Base-by-base conservation (phyloP, 306 rosid species). In the Trifolium subterraneum region DNA sequence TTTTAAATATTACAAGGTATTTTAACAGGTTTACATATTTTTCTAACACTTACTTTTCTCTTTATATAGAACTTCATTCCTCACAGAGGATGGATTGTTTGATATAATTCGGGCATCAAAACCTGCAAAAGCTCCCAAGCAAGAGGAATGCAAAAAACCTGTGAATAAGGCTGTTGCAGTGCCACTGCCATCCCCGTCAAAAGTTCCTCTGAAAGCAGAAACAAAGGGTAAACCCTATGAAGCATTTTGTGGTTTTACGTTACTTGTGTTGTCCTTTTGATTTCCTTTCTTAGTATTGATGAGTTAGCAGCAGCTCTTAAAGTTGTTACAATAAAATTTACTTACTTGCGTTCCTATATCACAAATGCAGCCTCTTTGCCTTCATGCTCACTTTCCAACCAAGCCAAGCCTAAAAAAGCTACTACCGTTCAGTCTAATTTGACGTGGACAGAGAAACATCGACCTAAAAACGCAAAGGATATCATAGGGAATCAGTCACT, bases 71-170 rank as follows among this genome's bases (percentile, higher is more conserved):
- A 94, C 99, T 33, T 18, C 75, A 29, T 88, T 94, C 75, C 96
- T 94, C 85, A 84, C 95, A 1, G 99, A 94, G 88, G 96, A 94
- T 79, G 95, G 99, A n/a, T 81, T 94, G 78, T 86, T 94, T 84
- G 93, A 90, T 76, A 83, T 59, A 82, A 90, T 94, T 51, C 86
- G 84, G 74, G 80, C 87, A 44, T 94, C 97, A 72, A 73, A 75
- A 36, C 78, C 77, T 70, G 80, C 82, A 62, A 88, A 92, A 79
- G 79, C 78, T 77, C 82, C 85, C 71, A 66, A 54, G 58, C 78
- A 50, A 76, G 84, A 70, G 81, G 84, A 81, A 70, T 36, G 74
- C 50, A 86, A 87, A 82, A 86, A 86, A 50, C 41, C 80, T 52
- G 76, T 62, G 70, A 84, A 75, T 69, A 82, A 76, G 77, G 71